These are phyloP conservation scores for Ceratobasidium papillatum DNA, from an alignment of 1,284 basidiomycete genomes.

Conservation along the genomic window DNA sequence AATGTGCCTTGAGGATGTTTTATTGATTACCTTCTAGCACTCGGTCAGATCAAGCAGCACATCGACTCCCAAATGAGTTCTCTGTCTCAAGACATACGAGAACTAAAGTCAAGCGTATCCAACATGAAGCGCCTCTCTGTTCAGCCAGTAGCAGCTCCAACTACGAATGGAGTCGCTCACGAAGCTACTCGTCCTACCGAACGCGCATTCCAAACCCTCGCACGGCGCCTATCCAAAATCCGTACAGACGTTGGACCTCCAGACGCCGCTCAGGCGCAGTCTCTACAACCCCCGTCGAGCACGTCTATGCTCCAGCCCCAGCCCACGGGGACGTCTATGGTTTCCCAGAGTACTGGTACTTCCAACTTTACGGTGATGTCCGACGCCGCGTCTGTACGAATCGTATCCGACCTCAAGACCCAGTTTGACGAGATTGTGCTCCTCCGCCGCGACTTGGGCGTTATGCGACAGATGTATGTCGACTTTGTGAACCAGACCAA, in stretches of 20 bases:
- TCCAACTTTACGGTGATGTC: constrained; percentile 68
- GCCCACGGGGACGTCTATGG: constrained; percentile 59
- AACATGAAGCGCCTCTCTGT: constrained; percentile 58
- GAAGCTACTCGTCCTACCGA: constrained; percentile 70
- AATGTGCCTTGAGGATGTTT: constrained; percentile 22
- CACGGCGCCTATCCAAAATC: constrained; percentile 61
- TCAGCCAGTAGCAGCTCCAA: constrained; percentile 51
- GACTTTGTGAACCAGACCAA: constrained; percentile 94
- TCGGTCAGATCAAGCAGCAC: constrained; percentile 98
- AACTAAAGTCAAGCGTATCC: constrained; percentile 75
- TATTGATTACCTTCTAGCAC: constrained; percentile 61
- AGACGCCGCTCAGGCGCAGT: constrained; percentile 53
- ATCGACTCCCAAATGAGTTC: constrained; percentile 89
- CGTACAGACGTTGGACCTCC: constrained; percentile 54
- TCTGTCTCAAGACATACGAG: constrained; percentile 91
- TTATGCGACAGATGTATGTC: constrained; percentile 92
- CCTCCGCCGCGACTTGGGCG: constrained; percentile 89
- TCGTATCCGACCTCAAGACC: constrained; percentile 83
- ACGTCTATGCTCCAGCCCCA: constrained; percentile 39
- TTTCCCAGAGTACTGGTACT: constrained; percentile 76
- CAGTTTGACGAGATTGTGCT: constrained; percentile 96
- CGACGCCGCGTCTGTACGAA: constrained; percentile 58
- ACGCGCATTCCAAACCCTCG: constrained; percentile 72
- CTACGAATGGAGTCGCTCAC: constrained; percentile 65
- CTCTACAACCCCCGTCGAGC: neutral